Base-by-base conservation (phyloP, 2,329 filamentous ascomycete species). In the Beauveria scarabaeidicola region DNA sequence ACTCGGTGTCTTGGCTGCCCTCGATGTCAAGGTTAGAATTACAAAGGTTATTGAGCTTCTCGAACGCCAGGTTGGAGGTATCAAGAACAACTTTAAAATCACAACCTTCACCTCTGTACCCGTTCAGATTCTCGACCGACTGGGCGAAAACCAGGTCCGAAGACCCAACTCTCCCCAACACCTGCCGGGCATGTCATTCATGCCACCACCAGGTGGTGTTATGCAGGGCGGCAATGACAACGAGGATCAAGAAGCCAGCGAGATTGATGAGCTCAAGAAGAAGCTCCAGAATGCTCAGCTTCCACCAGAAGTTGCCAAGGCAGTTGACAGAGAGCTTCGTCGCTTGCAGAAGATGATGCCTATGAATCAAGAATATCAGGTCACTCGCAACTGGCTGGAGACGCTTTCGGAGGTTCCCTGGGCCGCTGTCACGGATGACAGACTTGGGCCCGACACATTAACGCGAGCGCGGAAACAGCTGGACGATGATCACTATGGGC, bases 341-440 rank as follows among this genome's bases (percentile, higher is more conserved):
- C 82, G 94, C 23, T 75, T 99, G 63, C 89, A 89, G 68, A 96
- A 96, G 77, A 97, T 97, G 90, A 92, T 91, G 68, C 92, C 94
- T 0, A 90, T 90, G 54, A 94, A 97, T 70, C 93, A 95, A 41
- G 94, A 99, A 69, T 97, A 97, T 69, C 90, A 94, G 63, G 93
- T 99, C 13, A 91, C 89, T 65, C 81, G 93, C 64, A 96, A 91
- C 53, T 99, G 97, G 75, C 80, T 99, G 13, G 94, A 99, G 74
- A 97, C 91, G 13, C 76, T 99, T 60, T 83, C 91, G 0, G 94
- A 99, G 70, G 94, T 99, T 53, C 94, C 94, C 0, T 99, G 94
- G 94, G 84, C 87, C 2, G 85, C 86, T 64, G 79, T 84, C 55
- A 97, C 93, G 0, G 87, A 94, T 62, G 93, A 97, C 69, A 86